Percentiles rank a stretch among this genome's conserved stretches.
These are phyloP conservation scores for Limnomonas spitsbergensis DNA, from an alignment of 139 green algal species.

Conservation along the genomic window DNA sequence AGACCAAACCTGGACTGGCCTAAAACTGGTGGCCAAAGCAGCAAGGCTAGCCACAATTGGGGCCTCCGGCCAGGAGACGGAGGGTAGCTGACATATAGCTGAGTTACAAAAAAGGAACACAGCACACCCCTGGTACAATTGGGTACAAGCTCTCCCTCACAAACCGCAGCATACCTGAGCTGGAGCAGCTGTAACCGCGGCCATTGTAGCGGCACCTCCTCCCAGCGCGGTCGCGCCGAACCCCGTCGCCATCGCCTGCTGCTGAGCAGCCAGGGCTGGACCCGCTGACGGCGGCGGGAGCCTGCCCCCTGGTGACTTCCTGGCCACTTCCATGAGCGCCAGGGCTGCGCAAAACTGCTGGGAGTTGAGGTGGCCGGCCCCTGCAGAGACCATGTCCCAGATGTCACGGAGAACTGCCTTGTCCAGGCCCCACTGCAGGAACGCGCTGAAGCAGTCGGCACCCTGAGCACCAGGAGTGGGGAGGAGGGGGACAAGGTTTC, in stretches of 20 bases:
- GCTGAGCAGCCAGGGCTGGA: neutral
- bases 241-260: neutral
- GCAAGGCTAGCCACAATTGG: too few relatives aligned
- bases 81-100: too few relatives aligned
- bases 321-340: constrained; percentile 75
- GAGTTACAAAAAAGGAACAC: too few relatives aligned
- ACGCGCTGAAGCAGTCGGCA: constrained; percentile 72
- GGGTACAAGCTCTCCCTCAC: too few relatives aligned
- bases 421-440: constrained; percentile 78
- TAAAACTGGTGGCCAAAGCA: too few relatives aligned
- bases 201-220: too few relatives aligned
- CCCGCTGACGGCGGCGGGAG: neutral
- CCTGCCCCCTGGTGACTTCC: neutral
- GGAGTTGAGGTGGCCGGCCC: constrained; percentile 51
- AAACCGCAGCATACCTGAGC: too few relatives aligned
- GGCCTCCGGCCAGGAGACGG: too few relatives aligned
- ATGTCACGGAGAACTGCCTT: constrained; percentile 61
- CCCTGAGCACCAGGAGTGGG: constrained; percentile 43
- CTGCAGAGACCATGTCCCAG: constrained; percentile 64
- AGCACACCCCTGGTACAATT: too few relatives aligned
- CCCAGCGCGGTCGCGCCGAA: neutral
- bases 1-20: too few relatives aligned
- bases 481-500: neutral
- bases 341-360: constrained; percentile 70
- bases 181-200: too few relatives aligned